Evolutionary conservation across 768 basidiomycete species (phyloP), one percentile per base, ranked within the genome.

Genomic region (Cubamyces lactineus): DNA sequence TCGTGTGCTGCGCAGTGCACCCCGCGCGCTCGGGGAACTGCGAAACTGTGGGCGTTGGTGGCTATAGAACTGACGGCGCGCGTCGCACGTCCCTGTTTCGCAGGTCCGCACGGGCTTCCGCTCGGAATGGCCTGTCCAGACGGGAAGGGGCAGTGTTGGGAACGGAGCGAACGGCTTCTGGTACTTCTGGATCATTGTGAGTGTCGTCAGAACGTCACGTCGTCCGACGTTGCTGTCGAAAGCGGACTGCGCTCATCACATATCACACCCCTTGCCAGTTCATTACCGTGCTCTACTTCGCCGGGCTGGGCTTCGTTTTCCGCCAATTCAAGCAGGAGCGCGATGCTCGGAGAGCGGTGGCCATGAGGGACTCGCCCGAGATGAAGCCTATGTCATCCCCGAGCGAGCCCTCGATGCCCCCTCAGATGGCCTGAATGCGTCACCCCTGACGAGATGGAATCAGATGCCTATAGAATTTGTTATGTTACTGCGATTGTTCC

Each of bases 101-200:
- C 39, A 68, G 67, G 67, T 66, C 42, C 79, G 82, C 67, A 79
- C 78, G 58, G 84, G 84, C 2, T 74, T 66, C 65, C 67, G 68
- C 40, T 28, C 60, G 34, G 74, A 77, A 62, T 77, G 75, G 74
- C 66, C 66, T 19, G 52, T 42, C n/a, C 66, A 63, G 28, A 73
- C 72, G 16, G 74, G 72, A 8, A 68, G 67, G n/a, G 71, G 67
- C 0, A 52, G 53, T 21, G 47, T 70, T 42, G 49, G 59, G 16
- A 67, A 69, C 58, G 66, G 60, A 9, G 68, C 69, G 16, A 69
- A 69, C 55, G 68, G 69, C 43, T 64, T 71, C 30, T 74, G 71
- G 71, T 67, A 69, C 30, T 64, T 73, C 57, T 85, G 57, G 80
- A 74, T 81, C 79, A 38, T 84, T 80, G 82, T 62, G 79, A 61